Conservation (phyloP, 225 moss, liverwort and hornwort genomes). For the Polytrichum formosum region DNA sequence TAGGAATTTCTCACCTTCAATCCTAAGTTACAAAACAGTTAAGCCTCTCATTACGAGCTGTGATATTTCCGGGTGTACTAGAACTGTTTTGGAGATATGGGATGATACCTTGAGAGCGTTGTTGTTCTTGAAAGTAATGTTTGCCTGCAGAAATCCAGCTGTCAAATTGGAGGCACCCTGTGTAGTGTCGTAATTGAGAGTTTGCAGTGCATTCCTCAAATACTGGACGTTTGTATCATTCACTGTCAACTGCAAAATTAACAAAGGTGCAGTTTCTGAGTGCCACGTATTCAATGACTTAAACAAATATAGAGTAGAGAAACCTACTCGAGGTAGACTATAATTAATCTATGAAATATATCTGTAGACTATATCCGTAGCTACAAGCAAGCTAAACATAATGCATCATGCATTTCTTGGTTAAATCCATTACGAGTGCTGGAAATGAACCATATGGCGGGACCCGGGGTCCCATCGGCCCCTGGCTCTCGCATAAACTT, state of each 20-base stretch:
- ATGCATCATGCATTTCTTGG: no score
- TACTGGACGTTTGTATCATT: slow-evolving; percentile 2
- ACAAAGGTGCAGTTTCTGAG: no score
- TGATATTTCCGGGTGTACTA: no score
- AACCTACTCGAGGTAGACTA: no score
- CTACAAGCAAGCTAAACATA: no score
- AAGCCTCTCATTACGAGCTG: background rate
- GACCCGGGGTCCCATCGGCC: no score
- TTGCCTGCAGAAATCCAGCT: slow-evolving; percentile 6
- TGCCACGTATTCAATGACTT: no score
- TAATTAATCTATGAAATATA: no score
- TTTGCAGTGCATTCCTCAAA: slow-evolving; percentile 4
- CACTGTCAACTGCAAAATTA: slow-evolving; percentile 5
- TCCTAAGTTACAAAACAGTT: background rate
- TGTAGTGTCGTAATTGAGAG: background rate
- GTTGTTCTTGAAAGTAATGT: slow-evolving; percentile 4
- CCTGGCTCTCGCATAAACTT: no score
- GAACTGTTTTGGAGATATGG: background rate
- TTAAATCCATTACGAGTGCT: no score
- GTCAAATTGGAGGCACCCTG: slow-evolving; percentile 12
- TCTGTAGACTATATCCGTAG: no score
- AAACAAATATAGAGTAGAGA: no score
- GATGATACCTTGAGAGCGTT: slow-evolving; percentile 7
- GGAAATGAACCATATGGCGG: background rate
- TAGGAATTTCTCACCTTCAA: background rate